A percentile compares a stretch with the other conserved stretches of the same genome.
Conservation (phyloP, 2,329 filamentous ascomycete species). For the Cryphonectria japonica region DNA sequence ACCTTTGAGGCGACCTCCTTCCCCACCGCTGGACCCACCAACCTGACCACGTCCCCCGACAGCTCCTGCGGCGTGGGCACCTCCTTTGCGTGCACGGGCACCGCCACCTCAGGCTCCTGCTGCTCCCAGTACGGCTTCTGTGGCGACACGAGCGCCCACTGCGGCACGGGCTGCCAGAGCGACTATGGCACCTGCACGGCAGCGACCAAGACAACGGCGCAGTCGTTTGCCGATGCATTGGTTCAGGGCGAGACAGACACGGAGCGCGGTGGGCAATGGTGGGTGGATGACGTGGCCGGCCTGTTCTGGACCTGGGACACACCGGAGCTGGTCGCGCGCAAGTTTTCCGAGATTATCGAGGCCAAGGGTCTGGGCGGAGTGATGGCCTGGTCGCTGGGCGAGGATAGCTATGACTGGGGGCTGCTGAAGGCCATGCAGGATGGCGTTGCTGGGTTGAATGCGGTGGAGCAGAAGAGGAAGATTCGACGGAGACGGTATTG, state of each 20-base stretch:
- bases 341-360: constrained; percentile 50
- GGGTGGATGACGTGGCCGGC: constrained; percentile 48
- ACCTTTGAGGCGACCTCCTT: constrained; percentile 45
- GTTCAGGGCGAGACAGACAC: constrained; percentile 48
- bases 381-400: constrained; percentile 58
- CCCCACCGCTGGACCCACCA: constrained; percentile 19
- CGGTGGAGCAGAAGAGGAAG: constrained; percentile 4
- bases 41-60: constrained; percentile 30
- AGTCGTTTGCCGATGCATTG: constrained; percentile 48
- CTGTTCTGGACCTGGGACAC: constrained; percentile 63
- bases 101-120: constrained; percentile 25
- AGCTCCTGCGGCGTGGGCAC: constrained; percentile 32
- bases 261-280: constrained; percentile 58
- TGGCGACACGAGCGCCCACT: constrained; percentile 28
- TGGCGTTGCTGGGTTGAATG: constrained; percentile 31
- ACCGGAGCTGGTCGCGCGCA: constrained; percentile 49
- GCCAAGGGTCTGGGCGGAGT: constrained; percentile 51
- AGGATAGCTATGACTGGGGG: constrained; percentile 50
- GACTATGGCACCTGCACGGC: constrained; percentile 31
- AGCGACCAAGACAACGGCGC: constrained; percentile 22
- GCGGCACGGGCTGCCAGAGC: constrained; percentile 33
- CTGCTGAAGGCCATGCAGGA: constrained; percentile 49
- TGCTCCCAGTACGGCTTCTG: constrained; percentile 32
- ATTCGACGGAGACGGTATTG: constrained; percentile 19
- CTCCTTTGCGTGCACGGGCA: constrained; percentile 27